Conservation (phyloP, 1,284 basidiomycete genomes). For the Ceratobasidium sp. region DNA sequence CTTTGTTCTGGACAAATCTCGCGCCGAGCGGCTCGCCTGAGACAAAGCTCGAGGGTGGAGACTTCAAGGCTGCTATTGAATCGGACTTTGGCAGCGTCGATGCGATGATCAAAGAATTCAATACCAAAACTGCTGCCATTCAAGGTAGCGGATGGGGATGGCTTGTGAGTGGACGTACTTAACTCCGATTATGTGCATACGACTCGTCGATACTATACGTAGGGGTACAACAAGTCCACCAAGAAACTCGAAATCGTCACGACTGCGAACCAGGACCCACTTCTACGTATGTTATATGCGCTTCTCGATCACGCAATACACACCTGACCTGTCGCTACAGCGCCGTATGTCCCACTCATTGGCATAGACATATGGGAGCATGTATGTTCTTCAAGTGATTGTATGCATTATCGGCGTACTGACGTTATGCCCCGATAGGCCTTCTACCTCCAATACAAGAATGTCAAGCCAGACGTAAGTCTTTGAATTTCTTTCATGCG, state of each 20-base stretch:
- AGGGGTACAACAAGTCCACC: background rate
- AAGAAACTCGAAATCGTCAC: slow-evolving; percentile 56
- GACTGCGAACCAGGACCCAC: slow-evolving; percentile 91
- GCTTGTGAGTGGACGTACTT: slow-evolving; percentile 67
- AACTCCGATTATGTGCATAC: background rate
- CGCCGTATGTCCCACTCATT: slow-evolving; percentile 74
- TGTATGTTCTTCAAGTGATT: background rate
- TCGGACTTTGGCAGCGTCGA: slow-evolving; percentile 82
- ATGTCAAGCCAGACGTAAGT: slow-evolving; percentile 76
- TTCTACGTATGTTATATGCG: slow-evolving; percentile 59
- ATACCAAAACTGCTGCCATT: slow-evolving; percentile 86
- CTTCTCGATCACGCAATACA: too few species aligned
- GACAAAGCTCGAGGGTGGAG: slow-evolving; percentile 50
- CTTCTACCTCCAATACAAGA: slow-evolving; percentile 86
- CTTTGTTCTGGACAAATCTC: slow-evolving; percentile 94
- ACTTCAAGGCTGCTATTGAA: slow-evolving; percentile 75
- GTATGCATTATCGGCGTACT: background rate
- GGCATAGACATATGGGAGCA: slow-evolving; percentile 91
- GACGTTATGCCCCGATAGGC: background rate
- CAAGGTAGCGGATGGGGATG: slow-evolving; percentile 99
- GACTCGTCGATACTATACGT: background rate
- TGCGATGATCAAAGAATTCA: slow-evolving; percentile 77
- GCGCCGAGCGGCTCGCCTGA: slow-evolving; percentile 60
- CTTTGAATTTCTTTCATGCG: background rate
- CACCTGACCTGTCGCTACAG: too few species aligned